These are phyloP conservation scores for Sugiyamaella chiloensis DNA, from an alignment of 805 yeast species.

Conservation along the genomic window DNA sequence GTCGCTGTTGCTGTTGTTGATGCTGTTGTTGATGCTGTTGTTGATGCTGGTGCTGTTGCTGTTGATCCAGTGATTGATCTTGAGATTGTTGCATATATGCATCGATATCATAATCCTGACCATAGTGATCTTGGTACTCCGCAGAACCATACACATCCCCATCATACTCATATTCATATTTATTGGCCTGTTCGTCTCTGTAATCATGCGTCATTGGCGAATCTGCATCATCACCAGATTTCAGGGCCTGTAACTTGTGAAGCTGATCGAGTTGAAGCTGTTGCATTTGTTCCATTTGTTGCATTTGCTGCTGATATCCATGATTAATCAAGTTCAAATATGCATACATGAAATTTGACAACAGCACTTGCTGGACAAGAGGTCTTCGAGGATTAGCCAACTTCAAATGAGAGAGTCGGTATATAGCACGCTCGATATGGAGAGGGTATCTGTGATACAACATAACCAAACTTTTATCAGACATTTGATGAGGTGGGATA, in stretches of 20 bases:
- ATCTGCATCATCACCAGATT: constrained; percentile 1
- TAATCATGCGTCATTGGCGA: constrained; percentile 6
- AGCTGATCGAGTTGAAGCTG: constrained; percentile 8
- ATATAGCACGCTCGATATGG: constrained; percentile 94
- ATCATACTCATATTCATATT: neutral
- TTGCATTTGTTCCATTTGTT: constrained; percentile 22
- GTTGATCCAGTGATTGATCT: neutral
- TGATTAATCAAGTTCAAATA: constrained; percentile 93
- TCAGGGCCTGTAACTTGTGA: constrained; percentile 12
- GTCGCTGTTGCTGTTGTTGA: constrained; percentile 12
- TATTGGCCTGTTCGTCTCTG: constrained; percentile 2
- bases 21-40: constrained; percentile 17
- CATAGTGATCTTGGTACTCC: neutral
- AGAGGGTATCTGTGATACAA: constrained; percentile 69
- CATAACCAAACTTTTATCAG: constrained; percentile 35
- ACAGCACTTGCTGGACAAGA: constrained; percentile 82
- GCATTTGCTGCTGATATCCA: constrained; percentile 42
- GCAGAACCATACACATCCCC: neutral
- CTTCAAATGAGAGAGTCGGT: constrained; percentile 86
- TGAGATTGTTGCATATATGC: neutral
- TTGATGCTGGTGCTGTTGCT: constrained; percentile 11
- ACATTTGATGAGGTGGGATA: constrained; percentile 36
- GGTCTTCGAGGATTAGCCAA: constrained; percentile 92
- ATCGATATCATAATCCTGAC: neutral
- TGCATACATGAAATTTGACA: constrained; percentile 97